A percentile compares a stretch with the other conserved stretches of the same genome.
Evolutionary conservation across 176 grass and related monocot genomes (phyloP).

Genomic region (Oryza punctata): DNA sequence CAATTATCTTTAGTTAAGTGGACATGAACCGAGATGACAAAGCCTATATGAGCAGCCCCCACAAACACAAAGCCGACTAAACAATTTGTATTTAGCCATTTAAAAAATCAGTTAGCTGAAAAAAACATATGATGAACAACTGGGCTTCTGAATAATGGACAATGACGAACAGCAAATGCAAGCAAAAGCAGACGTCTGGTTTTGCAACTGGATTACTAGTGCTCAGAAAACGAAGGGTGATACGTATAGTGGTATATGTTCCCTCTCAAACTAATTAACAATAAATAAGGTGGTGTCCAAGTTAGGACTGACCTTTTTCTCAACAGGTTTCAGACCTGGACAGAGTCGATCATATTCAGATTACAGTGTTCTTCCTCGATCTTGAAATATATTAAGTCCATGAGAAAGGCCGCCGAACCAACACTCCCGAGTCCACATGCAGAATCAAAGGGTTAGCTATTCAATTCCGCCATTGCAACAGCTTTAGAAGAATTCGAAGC

Average conservation of each 20-base stretch:
- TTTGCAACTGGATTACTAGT: conserved; percentile 6
- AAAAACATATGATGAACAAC: conserved; percentile 15
- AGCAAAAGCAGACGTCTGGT: background rate
- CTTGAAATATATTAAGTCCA: conserved; percentile 19
- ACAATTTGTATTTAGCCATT: conserved; percentile 12
- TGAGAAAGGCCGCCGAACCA: background rate
- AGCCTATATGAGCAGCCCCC: background rate
- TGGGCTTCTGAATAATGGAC: background rate
- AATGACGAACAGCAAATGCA: conserved; percentile 9
- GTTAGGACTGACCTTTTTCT: conserved; percentile 37
- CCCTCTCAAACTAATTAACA: background rate
- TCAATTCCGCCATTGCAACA: conserved; percentile 8
- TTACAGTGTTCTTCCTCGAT: conserved; percentile 32
- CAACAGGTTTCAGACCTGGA: conserved; percentile 25
- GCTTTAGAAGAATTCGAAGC: conserved; percentile 21
- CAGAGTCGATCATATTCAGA: conserved; percentile 8
- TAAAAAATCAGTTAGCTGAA: conserved; percentile 12
- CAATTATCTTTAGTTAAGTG: background rate
- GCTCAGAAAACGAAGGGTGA: conserved; percentile 23
- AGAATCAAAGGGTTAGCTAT: conserved; percentile 22
- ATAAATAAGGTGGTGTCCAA: background rate
- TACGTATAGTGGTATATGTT: background rate
- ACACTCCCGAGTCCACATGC: background rate
- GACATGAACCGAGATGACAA: background rate
- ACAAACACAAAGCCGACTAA: background rate